A percentile compares a stretch with the other conserved stretches of the same genome.
Conservation (phyloP, 1,284 basidiomycete species). For the Neonothopanus nambi region DNA sequence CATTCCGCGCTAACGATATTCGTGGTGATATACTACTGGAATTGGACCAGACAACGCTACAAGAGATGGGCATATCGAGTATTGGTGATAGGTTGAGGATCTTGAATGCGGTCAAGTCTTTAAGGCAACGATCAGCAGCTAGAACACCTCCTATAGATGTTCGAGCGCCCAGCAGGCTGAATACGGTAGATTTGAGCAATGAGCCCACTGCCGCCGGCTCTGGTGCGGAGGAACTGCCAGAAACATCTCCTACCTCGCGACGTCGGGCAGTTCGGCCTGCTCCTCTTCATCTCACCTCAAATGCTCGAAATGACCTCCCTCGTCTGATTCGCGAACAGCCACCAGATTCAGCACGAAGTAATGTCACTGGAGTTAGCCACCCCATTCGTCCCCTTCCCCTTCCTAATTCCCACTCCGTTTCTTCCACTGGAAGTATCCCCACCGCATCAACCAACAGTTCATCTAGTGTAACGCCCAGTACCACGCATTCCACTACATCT, state of each 20-base stretch:
- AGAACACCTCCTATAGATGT: conserved; percentile 24
- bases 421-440: conserved; percentile 6
- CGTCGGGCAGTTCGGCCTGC: conserved; percentile 60
- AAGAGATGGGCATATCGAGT: conserved; percentile 86
- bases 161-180: conserved; percentile 22
- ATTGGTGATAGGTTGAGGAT: conserved; percentile 91
- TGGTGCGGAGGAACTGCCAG: conserved; percentile 26
- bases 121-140: conserved; percentile 59
- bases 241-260: conserved; percentile 32
- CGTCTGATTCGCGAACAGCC: conserved; percentile 61
- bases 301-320: conserved; percentile 55
- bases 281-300: conserved; percentile 60
- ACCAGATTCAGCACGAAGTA: conserved; percentile 51
- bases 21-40: conserved; percentile 87
- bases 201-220: conserved; percentile 16
- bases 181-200: conserved; percentile 22
- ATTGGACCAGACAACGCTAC: conserved; percentile 80
- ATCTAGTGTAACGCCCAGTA: conserved; percentile 18
- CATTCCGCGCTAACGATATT: conserved; percentile 85
- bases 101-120: conserved; percentile 76
- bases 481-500: conserved; percentile 35
- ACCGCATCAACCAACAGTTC: conserved; percentile 15
- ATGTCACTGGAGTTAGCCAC: conserved; percentile 18
- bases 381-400: conserved; percentile 46
- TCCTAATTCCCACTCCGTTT: conserved; percentile 29